phyloP scores from a whole-genome alignment of 1,284 basidiomycete species.

The Ustilago nuda region DNA sequence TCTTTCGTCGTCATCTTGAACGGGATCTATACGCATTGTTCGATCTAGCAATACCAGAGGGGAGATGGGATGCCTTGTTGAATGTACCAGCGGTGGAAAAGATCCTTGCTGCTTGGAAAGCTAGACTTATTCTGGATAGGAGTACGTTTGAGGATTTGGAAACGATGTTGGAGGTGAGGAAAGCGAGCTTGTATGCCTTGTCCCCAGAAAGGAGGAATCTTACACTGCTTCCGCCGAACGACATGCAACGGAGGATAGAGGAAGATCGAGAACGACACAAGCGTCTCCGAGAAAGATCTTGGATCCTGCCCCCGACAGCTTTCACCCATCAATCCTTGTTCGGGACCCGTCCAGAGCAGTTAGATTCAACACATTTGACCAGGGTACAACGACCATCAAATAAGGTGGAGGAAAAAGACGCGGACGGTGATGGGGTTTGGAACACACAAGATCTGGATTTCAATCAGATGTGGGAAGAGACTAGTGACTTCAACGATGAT shows the following conservation, averaged over 20 bases:
- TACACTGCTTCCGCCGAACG: slow-evolving; percentile 74
- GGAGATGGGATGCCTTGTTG: slow-evolving; percentile 36
- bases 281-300: slow-evolving; percentile 83
- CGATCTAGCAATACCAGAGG: slow-evolving; percentile 40
- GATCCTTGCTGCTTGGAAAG: slow-evolving; percentile 36
- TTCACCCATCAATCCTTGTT: slow-evolving; percentile 38
- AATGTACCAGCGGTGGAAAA: slow-evolving; percentile 35
- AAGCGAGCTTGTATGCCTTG: slow-evolving; percentile 25
- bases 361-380: slow-evolving; percentile 33
- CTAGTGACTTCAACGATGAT: slow-evolving; percentile 50
- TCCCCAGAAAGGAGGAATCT: slow-evolving; percentile 28
- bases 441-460: slow-evolving; percentile 47
- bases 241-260: slow-evolving; percentile 88
- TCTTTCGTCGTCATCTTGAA: slow-evolving; percentile 23
- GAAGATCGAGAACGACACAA: slow-evolving; percentile 95
- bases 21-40: slow-evolving; percentile 38
- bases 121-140: slow-evolving; percentile 17
- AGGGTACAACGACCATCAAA: slow-evolving; percentile 6
- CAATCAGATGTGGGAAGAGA: slow-evolving; percentile 48
- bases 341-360: slow-evolving; percentile 32
- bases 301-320: slow-evolving; percentile 81
- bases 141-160: slow-evolving; percentile 16
- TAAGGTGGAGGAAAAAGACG: slow-evolving; percentile 7
- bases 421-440: slow-evolving; percentile 34
- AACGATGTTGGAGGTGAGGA: slow-evolving; percentile 18